phyloP scores from a whole-genome alignment of 176 grass and related monocot species.

The Bromus sterilis region DNA sequence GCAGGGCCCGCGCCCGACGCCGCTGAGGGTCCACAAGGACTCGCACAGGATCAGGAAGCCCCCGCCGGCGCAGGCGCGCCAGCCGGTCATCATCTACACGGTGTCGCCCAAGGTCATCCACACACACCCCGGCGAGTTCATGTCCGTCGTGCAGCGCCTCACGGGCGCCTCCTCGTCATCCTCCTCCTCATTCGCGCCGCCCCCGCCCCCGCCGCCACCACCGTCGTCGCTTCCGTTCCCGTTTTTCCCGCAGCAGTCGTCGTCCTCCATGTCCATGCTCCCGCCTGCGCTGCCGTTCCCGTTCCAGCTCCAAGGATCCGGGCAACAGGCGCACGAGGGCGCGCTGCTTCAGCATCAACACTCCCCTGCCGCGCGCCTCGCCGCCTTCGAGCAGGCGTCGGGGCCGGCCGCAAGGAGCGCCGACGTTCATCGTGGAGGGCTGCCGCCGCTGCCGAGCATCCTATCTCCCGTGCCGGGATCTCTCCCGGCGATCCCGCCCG shows the following conservation, averaged over 20 bases:
- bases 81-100: constrained; percentile 59
- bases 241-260: background rate
- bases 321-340: background rate
- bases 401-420: background rate
- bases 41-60: constrained; percentile 45
- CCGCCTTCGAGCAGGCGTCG: constrained; percentile 2
- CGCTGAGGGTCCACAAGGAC: constrained; percentile 41
- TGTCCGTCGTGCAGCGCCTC: constrained; percentile 67
- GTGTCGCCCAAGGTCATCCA: constrained; percentile 59
- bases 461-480: constrained; percentile 23
- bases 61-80: constrained; percentile 12
- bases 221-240: background rate
- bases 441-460: constrained; percentile 20
- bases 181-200: too few species aligned
- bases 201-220: background rate
- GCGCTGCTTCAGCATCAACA: background rate
- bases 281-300: background rate
- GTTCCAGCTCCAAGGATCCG: background rate
- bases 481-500: background rate
- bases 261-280: background rate
- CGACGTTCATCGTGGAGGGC: background rate
- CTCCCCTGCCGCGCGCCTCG: constrained; percentile 25
- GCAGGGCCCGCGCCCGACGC: constrained; percentile 42
- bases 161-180: constrained; percentile 28
- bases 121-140: constrained; percentile 42